These are phyloP conservation scores for Globisporangium splendens DNA, from an alignment of 352 stramenopile species.

Conservation along the genomic window DNA sequence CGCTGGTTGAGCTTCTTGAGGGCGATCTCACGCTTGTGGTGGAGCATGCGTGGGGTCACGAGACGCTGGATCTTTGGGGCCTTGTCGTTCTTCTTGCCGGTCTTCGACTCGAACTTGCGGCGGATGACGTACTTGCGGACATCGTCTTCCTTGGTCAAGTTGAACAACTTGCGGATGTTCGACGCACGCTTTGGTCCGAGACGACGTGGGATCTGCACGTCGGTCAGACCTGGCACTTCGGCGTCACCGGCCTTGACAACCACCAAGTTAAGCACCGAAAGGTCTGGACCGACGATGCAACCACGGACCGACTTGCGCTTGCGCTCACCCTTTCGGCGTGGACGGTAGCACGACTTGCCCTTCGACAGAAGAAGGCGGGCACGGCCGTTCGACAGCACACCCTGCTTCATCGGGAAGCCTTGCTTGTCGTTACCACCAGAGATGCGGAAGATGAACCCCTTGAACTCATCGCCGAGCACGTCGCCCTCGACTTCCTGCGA, in stretches of 20 bases:
- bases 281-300: conserved; percentile 99
- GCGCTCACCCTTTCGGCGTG: conserved; percentile 94
- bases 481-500: conserved; percentile 98
- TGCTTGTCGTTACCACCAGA: conserved; percentile 99
- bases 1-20: conserved; percentile 84
- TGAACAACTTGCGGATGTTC: conserved; percentile 99
- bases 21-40: conserved; percentile 93
- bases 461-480: conserved; percentile 99
- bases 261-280: conserved; percentile 99
- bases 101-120: conserved; percentile 99
- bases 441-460: conserved; percentile 98
- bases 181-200: conserved; percentile 99
- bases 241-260: conserved; percentile 97
- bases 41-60: conserved; percentile 95
- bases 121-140: conserved; percentile 99
- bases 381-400: conserved; percentile 98
- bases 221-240: conserved; percentile 96
- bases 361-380: conserved; percentile 98
- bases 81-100: conserved; percentile 98
- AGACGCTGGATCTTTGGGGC: conserved; percentile 99
- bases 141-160: conserved; percentile 99
- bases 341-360: conserved; percentile 97
- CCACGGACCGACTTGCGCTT: conserved; percentile 99
- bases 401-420: conserved; percentile 99
- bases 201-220: conserved; percentile 94